Percentiles rank a stretch among this genome's conserved stretches.
phyloP scores from a whole-genome alignment of 179 eudicot species.

The Silene vulgaris region DNA sequence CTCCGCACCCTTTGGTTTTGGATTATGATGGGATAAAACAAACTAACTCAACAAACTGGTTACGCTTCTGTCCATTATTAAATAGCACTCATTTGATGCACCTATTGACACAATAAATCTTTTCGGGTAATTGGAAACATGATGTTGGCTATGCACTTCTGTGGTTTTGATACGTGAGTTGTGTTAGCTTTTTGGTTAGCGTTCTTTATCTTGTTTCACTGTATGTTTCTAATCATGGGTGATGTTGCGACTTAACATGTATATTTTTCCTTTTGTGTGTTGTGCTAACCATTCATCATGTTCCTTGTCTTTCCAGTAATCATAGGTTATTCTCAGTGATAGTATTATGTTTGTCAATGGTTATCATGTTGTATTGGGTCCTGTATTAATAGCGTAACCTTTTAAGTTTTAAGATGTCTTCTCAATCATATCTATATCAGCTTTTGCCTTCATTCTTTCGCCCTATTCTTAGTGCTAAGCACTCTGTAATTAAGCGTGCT shows the following conservation, averaged over 20 bases:
- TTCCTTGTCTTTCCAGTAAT: neutral
- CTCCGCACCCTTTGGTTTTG: neutral
- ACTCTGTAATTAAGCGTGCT: neutral
- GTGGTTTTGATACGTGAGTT: neutral
- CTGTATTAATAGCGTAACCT: neutral
- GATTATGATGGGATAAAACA: neutral
- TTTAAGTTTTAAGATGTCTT: constrained; percentile 10
- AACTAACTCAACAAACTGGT: neutral
- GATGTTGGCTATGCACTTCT: neutral
- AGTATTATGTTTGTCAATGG: neutral
- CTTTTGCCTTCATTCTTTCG: neutral
- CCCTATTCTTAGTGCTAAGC: neutral
- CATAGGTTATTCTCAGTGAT: neutral
- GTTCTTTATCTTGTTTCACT: neutral
- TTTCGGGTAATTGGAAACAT: neutral
- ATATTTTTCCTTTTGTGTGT: neutral
- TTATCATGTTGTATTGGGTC: constrained; percentile 4
- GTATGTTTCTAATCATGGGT: neutral
- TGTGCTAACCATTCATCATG: constrained; percentile 2
- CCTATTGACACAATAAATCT: neutral
- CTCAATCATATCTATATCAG: constrained; percentile 9
- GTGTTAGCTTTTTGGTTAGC: neutral
- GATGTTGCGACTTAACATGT: neutral
- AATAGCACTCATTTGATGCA: neutral
- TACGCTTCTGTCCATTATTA: neutral